A percentile compares a stretch with the other conserved stretches of the same genome.
Conservation (phyloP, 202 grass and related monocot species). For the Dendrocalamus latiflorus region DNA sequence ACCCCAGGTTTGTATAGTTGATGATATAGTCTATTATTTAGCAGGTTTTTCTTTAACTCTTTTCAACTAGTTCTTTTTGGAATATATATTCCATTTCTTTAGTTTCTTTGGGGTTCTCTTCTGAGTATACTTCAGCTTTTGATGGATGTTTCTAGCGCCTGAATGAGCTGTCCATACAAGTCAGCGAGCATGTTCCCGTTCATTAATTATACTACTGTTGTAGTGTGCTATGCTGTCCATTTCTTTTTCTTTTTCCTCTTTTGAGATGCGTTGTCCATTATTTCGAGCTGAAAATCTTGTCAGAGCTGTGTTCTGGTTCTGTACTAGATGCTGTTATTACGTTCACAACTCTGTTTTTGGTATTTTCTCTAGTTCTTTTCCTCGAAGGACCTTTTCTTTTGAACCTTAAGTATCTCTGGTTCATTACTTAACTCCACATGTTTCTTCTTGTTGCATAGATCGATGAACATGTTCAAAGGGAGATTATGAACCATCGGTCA, state of each 20-base stretch:
- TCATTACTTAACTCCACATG: neutral
- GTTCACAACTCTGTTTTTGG: neutral
- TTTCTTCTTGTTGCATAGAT: conserved; percentile 49
- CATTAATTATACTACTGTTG: conserved; percentile 5
- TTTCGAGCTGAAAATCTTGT: too few relatives aligned
- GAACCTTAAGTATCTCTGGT: neutral
- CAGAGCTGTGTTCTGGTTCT: too few relatives aligned
- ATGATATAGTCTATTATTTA: neutral
- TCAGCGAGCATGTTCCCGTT: neutral
- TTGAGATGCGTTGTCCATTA: too few relatives aligned
- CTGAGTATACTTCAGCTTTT: neutral
- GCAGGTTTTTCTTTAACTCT: neutral
- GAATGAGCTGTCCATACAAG: conserved; percentile 6
- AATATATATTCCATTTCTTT: neutral
- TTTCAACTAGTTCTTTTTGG: neutral
- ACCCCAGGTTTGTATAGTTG: too few relatives aligned
- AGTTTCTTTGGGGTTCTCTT: neutral
- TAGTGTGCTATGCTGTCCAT: neutral
- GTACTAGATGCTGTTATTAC: too few relatives aligned
- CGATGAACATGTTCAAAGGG: conserved; percentile 95
- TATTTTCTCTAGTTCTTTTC: neutral
- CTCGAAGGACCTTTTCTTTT: neutral
- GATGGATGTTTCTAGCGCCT: conserved; percentile 7
- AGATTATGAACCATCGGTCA: conserved; percentile 98
- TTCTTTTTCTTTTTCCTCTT: too few relatives aligned